Evolutionary conservation across 305 asterid species (phyloP).

Genomic region (Withania somnifera): DNA sequence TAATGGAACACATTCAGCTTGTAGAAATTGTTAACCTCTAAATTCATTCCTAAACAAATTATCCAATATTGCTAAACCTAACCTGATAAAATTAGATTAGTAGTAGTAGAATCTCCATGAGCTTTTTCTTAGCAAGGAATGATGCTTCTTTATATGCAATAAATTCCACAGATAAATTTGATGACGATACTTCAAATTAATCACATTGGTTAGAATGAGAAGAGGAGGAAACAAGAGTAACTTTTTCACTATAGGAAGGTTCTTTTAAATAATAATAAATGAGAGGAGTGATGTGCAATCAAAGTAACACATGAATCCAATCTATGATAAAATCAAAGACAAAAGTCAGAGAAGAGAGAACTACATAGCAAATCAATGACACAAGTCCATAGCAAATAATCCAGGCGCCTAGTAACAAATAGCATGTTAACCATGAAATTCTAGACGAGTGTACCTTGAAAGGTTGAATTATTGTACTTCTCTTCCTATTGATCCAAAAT

Average conservation of each 20-base stretch:
- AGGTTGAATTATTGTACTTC: slow-evolving; percentile 11
- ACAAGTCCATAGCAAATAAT: neutral
- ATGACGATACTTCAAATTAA: neutral
- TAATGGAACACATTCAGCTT: neutral
- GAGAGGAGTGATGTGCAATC: neutral
- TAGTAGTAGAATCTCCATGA: neutral
- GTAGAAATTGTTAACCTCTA: neutral
- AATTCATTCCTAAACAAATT: neutral
- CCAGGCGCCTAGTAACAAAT: neutral
- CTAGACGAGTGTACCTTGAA: slow-evolving; percentile 8
- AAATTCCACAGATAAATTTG: neutral
- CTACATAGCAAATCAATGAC: neutral
- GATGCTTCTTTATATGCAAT: neutral
- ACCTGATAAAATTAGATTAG: neutral
- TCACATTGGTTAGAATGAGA: neutral
- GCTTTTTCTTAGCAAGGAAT: neutral
- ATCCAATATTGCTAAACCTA: neutral
- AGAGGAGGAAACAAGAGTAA: neutral
- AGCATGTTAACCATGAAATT: neutral
- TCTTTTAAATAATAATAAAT: neutral
- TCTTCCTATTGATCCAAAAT: slow-evolving; percentile 26
- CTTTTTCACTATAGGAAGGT: neutral
- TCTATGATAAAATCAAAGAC: neutral
- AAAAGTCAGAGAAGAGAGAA: neutral
- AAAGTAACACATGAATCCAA: neutral